Evolutionary conservation across 2,329 filamentous ascomycete species (phyloP).

Genomic region (Tolypocladium guangdongense): DNA sequence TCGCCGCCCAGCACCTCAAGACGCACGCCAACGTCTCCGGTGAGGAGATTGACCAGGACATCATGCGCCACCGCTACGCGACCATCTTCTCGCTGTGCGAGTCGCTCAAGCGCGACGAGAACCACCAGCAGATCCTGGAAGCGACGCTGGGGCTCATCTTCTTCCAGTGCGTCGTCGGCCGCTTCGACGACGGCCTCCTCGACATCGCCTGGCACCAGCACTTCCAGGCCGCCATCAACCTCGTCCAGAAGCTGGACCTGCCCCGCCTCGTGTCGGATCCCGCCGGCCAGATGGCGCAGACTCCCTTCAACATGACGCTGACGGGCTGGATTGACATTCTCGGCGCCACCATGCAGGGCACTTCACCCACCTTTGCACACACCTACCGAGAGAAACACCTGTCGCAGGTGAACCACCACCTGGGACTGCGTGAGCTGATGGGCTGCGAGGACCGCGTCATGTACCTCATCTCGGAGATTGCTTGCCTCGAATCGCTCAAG

Average conservation of each 20-base stretch:
- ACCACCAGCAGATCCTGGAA: conserved; percentile 83
- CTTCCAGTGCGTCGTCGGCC: conserved; percentile 86
- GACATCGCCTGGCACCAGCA: conserved; percentile 97
- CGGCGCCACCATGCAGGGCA: conserved; percentile 82
- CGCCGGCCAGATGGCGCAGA: conserved; percentile 39
- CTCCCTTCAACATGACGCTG: conserved; percentile 91
- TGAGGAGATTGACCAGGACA: conserved; percentile 77
- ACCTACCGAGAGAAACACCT: conserved; percentile 94
- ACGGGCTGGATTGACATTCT: conserved; percentile 96
- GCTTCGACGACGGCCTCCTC: conserved; percentile 70
- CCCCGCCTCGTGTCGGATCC: conserved; percentile 54
- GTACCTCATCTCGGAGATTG: conserved; percentile 96
- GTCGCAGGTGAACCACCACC: conserved; percentile 45
- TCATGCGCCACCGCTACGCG: conserved; percentile 82
- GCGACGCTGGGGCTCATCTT: conserved; percentile 92
- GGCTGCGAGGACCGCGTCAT: conserved; percentile 95
- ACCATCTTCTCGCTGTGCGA: conserved; percentile 81
- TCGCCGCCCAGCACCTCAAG: conserved; percentile 87
- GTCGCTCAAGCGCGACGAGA: conserved; percentile 65
- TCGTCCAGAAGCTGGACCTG: conserved; percentile 78
- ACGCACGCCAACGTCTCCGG: conserved; percentile 49
- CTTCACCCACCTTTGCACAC: conserved; percentile 79
- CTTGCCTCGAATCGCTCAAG: conserved; percentile 87
- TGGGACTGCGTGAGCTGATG: conserved; percentile 86
- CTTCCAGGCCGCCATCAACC: conserved; percentile 79